These are phyloP conservation scores for Pseudocercospora crystallina DNA, from an alignment of 2,329 filamentous ascomycete species.

Conservation along the genomic window DNA sequence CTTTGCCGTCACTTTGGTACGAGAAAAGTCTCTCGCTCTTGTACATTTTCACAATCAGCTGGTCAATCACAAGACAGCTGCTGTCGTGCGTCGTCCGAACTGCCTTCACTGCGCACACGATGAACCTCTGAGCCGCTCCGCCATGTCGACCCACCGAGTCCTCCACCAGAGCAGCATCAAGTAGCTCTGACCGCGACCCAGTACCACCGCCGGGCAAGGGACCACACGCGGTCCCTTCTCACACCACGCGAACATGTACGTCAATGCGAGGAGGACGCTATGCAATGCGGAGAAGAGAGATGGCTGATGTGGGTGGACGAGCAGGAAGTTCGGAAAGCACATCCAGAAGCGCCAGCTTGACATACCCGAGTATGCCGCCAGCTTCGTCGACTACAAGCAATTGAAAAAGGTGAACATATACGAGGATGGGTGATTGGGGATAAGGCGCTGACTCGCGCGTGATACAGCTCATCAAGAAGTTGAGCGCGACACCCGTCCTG, in stretches of 20 bases:
- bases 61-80: no score
- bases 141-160: slow-evolving; percentile 3
- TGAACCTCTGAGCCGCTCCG: slow-evolving; percentile 3
- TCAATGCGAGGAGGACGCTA: neutral
- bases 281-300: neutral
- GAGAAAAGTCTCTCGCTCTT: no score
- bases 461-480: slow-evolving; percentile 90
- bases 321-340: slow-evolving; percentile 99
- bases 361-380: slow-evolving; percentile 97
- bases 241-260: slow-evolving; percentile 13
- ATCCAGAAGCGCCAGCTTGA: slow-evolving; percentile 99
- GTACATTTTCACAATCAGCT: no score
- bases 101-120: neutral
- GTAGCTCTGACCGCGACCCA: slow-evolving; percentile 3
- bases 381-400: slow-evolving; percentile 99
- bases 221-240: neutral
- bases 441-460: neutral
- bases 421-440: slow-evolving; percentile 12
- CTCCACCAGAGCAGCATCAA: slow-evolving; percentile 7
- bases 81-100: no score
- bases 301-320: slow-evolving; percentile 12
- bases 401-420: slow-evolving; percentile 78
- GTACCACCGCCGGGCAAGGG: neutral
- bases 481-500: slow-evolving; percentile 86
- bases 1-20: no score